These are phyloP conservation scores for Cladosporium sp. DNA, from an alignment of 2,329 filamentous ascomycete species.

Conservation along the genomic window DNA sequence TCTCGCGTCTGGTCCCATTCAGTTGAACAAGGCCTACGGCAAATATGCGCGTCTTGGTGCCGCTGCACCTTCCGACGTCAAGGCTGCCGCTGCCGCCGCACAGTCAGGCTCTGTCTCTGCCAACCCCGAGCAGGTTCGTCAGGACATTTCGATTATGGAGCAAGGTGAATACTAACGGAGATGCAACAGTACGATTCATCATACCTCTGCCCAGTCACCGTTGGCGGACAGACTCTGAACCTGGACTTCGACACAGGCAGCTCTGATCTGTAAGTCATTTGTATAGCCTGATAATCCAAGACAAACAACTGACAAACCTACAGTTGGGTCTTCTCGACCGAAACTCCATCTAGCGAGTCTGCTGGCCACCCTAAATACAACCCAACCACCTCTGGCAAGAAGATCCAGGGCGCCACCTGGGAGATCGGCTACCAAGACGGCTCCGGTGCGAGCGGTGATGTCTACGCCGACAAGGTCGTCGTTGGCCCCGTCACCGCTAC, in stretches of 20 bases:
- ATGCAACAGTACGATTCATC: conserved; percentile 30
- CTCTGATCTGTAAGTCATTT: conserved; percentile 57
- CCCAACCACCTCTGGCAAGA: conserved; percentile 42
- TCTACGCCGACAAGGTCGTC: conserved; percentile 62
- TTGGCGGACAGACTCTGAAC: conserved; percentile 61
- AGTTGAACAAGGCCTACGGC: conserved; percentile 37
- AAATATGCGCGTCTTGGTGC: conserved; percentile 34
- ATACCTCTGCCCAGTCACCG: conserved; percentile 52
- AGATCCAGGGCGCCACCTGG: conserved; percentile 52
- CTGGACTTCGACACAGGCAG: conserved; percentile 70
- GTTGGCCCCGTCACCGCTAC: conserved; percentile 58
- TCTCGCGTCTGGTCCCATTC: conserved; percentile 35
- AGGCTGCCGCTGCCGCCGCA: conserved; percentile 30
- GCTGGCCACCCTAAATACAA: conserved; percentile 57
- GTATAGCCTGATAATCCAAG: no score
- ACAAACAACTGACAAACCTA: not conserved
- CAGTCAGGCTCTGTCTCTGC: conserved; percentile 38
- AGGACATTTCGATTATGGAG: not conserved
- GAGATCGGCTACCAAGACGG: conserved; percentile 63
- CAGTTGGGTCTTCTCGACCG: conserved; percentile 64
- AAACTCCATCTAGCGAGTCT: conserved; percentile 49
- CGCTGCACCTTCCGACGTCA: conserved; percentile 24
- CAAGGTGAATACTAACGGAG: not conserved
- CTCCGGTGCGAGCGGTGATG: conserved; percentile 58
- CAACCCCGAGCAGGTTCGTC: conserved; percentile 29